Percentiles rank a stretch among this genome's conserved stretches.
Conservation (phyloP, 179 eudicot species). For the Amaranthus tricolor region DNA sequence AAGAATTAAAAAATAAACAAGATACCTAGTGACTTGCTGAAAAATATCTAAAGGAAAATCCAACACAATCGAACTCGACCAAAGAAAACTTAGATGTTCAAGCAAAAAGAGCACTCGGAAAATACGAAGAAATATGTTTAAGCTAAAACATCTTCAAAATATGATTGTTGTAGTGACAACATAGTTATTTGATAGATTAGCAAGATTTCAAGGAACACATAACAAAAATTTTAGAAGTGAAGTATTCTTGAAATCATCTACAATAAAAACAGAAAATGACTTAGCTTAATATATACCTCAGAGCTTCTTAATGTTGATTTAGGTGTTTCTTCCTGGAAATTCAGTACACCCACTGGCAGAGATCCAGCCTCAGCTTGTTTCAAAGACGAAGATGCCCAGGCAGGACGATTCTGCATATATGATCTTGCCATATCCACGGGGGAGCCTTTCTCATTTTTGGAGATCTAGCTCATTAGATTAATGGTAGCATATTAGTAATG, state of each 20-base stretch:
- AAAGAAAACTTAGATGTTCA: not conserved
- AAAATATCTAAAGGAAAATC: not conserved
- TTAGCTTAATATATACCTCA: conserved; percentile 43
- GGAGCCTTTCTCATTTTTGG: conserved; percentile 47
- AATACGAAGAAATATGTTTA: not conserved
- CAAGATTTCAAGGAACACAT: not conserved
- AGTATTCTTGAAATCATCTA: not conserved
- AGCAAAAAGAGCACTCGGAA: not conserved
- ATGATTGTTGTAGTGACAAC: not conserved
- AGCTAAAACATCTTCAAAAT: not conserved
- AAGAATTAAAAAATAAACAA: not conserved
- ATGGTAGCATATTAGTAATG: not conserved
- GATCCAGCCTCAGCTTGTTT: conserved; percentile 43
- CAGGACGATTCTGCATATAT: conserved; percentile 76
- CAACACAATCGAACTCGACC: not conserved
- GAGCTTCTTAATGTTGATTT: conserved; percentile 38
- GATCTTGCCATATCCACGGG: conserved; percentile 88
- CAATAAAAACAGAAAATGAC: not conserved
- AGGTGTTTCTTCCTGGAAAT: conserved; percentile 50
- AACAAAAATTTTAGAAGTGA: not conserved
- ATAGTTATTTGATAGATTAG: not conserved
- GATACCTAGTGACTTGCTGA: not conserved
- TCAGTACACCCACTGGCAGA: conserved; percentile 38
- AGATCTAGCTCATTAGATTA: conserved; percentile 36
- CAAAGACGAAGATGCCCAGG: conserved; percentile 65